Percentiles rank a stretch among this genome's conserved stretches.
Evolutionary conservation across 257 asterid species (phyloP).

Genomic region (Knoxia roxburghii): DNA sequence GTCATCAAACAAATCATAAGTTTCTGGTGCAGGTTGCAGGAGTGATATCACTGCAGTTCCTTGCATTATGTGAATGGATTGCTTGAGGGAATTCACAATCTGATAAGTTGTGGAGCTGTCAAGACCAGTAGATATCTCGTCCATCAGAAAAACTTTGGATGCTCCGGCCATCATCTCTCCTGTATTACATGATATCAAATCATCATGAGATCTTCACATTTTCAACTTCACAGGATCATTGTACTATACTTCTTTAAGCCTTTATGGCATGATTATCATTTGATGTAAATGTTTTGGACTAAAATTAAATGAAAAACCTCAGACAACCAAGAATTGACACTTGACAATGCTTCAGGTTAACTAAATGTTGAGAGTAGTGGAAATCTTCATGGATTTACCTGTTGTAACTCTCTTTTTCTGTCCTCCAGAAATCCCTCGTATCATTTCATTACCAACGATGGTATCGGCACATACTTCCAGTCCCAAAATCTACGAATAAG

Average conservation of each 20-base stretch:
- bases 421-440: slow-evolving; percentile 94
- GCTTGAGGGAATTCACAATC: slow-evolving; percentile 64
- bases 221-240: not conserved
- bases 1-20: slow-evolving; percentile 82
- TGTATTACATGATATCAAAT: slow-evolving; percentile 22
- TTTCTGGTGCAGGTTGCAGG: slow-evolving; percentile 89
- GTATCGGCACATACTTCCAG: slow-evolving; percentile 73
- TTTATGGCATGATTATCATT: not conserved
- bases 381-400: slow-evolving; percentile 30
- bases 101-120: slow-evolving; percentile 91
- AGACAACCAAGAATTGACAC: not conserved
- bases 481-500: slow-evolving; percentile 19
- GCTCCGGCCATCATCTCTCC: slow-evolving; percentile 94
- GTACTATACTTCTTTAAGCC: not conserved
- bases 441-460: slow-evolving; percentile 91
- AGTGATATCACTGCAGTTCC: slow-evolving; percentile 73
- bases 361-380: not conserved
- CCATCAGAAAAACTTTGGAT: slow-evolving; percentile 75
- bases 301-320: too few species aligned
- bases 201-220: not conserved
- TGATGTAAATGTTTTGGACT: too few species aligned
- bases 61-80: slow-evolving; percentile 58
- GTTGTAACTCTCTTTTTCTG: slow-evolving; percentile 87
- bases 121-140: slow-evolving; percentile 87
- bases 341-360: not conserved